phyloP scores from a whole-genome alignment of 2,329 filamentous ascomycete species.

The Aspergillus oerlinghausenensis region DNA sequence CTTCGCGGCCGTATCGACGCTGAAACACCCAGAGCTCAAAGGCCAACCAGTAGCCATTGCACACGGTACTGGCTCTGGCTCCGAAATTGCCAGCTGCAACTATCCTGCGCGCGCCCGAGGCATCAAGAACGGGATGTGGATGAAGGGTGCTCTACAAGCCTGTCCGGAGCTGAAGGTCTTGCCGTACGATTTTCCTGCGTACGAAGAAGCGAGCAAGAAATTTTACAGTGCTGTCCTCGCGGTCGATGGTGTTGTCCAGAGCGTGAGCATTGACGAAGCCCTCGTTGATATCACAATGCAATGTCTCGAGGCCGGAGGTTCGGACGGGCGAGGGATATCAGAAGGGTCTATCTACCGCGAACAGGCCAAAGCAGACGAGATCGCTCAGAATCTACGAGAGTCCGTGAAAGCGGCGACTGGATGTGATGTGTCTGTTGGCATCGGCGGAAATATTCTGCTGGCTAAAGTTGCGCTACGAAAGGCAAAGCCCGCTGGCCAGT shows the following conservation, averaged over 20 bases:
- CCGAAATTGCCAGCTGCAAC: conserved; percentile 96
- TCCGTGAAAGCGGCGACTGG: conserved; percentile 69
- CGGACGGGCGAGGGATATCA: conserved; percentile 59
- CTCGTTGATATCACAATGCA: conserved; percentile 75
- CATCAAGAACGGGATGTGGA: conserved; percentile 99
- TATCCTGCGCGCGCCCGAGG: conserved; percentile 83
- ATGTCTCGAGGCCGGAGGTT: conserved; percentile 62
- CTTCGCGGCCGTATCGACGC: conserved; percentile 87
- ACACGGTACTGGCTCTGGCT: conserved; percentile 77
- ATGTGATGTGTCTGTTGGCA: conserved; percentile 87
- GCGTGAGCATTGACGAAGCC: conserved; percentile 94
- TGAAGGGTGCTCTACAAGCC: conserved; percentile 79
- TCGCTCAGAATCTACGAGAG: conserved; percentile 64
- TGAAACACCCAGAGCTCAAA: conserved; percentile 67
- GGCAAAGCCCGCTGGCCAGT: conserved; percentile 91
- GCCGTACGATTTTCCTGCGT: conserved; percentile 93
- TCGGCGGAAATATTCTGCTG: conserved; percentile 82
- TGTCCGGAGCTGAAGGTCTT: conserved; percentile 83
- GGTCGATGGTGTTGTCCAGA: conserved; percentile 80
- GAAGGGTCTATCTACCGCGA: conserved; percentile 72
- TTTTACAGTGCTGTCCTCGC: conserved; percentile 84
- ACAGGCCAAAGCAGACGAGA: conserved; percentile 69
- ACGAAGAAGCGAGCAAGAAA: conserved; percentile 80
- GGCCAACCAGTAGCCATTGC: conserved; percentile 85
- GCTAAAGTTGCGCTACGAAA: conserved; percentile 87